Percentiles rank a stretch among this genome's conserved stretches.
These are phyloP conservation scores for Cutaneotrichosporon dermatis DNA, from an alignment of 1,284 basidiomycete genomes.

Conservation along the genomic window DNA sequence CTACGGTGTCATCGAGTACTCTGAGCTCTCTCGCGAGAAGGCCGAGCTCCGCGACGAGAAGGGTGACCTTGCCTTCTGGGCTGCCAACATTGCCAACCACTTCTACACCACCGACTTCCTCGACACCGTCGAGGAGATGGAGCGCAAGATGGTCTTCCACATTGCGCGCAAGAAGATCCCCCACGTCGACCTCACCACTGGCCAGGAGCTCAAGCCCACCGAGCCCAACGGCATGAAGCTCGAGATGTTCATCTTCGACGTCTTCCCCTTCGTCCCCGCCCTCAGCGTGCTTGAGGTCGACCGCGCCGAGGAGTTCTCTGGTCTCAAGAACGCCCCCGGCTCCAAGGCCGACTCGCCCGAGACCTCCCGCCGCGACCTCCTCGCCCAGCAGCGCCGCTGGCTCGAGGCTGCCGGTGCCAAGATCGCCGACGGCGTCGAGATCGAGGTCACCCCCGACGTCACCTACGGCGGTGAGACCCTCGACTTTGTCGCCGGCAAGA, in stretches of 20 bases:
- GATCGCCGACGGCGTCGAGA: conserved; percentile 59
- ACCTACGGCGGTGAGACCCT: conserved; percentile 91
- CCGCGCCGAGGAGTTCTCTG: conserved; percentile 87
- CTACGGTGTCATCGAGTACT: conserved; percentile 95
- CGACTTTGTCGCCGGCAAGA: conserved; percentile 71
- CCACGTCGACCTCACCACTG: conserved; percentile 65
- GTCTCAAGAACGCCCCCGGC: conserved; percentile 94
- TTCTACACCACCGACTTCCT: conserved; percentile 92
- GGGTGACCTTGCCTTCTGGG: conserved; percentile 81
- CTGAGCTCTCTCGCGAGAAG: conserved; percentile 85
- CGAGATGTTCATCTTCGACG: conserved; percentile 98
- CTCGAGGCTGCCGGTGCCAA: conserved; percentile 72
- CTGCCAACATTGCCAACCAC: conserved; percentile 97
- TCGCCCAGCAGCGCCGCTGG: conserved; percentile 86
- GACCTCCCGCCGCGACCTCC: conserved; percentile 82
- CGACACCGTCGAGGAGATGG: conserved; percentile 72
- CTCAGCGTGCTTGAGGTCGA: conserved; percentile 88
- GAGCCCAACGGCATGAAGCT: conserved; percentile 99
- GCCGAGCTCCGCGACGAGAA: conserved; percentile 68
- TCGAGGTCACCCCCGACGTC: conserved; percentile 84
- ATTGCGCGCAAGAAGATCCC: conserved; percentile 98
- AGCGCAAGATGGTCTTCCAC: conserved; percentile 88
- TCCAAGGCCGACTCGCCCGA: conserved; percentile 86
- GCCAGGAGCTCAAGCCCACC: conserved; percentile 65
- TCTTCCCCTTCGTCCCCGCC: conserved; percentile 84